phyloP scores from a whole-genome alignment of 139 green algal genomes.

The Nannochloris sp. region DNA sequence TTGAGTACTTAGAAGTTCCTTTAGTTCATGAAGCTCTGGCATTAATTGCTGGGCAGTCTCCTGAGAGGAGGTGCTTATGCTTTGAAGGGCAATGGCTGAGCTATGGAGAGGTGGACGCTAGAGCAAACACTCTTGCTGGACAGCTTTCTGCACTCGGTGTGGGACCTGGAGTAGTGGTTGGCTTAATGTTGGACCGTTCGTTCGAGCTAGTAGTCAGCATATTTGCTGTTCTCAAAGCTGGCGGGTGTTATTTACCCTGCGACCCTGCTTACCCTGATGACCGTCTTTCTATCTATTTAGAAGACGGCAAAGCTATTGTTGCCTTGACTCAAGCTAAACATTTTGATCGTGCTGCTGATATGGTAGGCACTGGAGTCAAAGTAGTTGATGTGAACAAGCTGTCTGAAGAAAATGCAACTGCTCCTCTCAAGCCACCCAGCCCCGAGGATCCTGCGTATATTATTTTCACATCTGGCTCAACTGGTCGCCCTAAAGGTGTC shows the following conservation, averaged over 20 bases:
- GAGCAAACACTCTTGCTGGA: neutral
- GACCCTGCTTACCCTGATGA: constrained; percentile 35
- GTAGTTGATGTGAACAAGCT: no score
- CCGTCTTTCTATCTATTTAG: constrained; percentile 31
- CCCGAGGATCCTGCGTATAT: constrained; percentile 36
- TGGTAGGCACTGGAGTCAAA: no score
- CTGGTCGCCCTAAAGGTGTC: constrained; percentile 53
- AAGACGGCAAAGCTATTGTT: no score
- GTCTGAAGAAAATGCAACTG: no score
- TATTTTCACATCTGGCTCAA: constrained; percentile 60
- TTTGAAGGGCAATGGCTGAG: neutral
- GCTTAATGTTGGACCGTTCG: constrained; percentile 32
- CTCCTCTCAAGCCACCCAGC: no score
- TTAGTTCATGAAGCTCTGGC: neutral
- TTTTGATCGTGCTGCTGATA: no score
- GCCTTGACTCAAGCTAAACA: no score
- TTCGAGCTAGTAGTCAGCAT: constrained; percentile 32
- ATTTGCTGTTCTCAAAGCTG: constrained; percentile 30
- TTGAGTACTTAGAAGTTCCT: neutral
- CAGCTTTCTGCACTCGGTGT: constrained; percentile 3
- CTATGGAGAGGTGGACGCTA: neutral
- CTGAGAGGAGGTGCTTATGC: neutral
- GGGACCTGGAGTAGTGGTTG: constrained; percentile 2
- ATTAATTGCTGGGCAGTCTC: neutral
- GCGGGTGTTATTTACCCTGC: constrained; percentile 35